Evolutionary conservation across 2,329 filamentous ascomycete species (phyloP), one percentile per base, ranked within the genome.

Genomic region (Fusarium lateritium): DNA sequence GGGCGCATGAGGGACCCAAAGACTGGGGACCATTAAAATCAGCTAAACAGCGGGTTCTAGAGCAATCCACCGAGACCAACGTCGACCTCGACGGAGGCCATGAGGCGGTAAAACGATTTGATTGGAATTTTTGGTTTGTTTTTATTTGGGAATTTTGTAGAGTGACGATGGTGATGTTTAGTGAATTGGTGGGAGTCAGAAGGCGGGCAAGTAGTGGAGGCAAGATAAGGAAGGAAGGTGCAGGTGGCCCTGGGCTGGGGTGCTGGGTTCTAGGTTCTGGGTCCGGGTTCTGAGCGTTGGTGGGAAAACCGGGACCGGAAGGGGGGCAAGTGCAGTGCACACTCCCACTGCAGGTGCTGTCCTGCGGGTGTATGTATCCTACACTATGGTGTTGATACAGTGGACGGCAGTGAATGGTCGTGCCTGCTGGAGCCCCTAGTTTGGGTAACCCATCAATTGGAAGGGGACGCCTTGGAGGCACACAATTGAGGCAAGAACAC

Each of bases 281-380:
- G 50, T 26, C 38, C 52, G 40, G 60, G 40, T 40, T 49, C 45
- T 42, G 22, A 43, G 34, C 15, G 44, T 46, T 67, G 62, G 69
- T 67, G 70, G 62, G 59, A 75, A 70, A 75, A 62, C 55, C 63
- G 65, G 71, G 71, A 69, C 73, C 67, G 72, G 67, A 67, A 67
- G 62, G 62, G 53, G 53, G 22, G 34, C 33, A 24, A 55, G 22
- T 19, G 17, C 50, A 31, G 54, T 31, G 36, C 19, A 47, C 53
- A 15, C 34, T 36, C 34, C 34, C 34, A 36, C 44, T 51, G 22
- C 44, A 47, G 21, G 9, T 47, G 19, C 13, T 36, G 26, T n/a
- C 19, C 42, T n/a, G 38, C 55, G 60, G 60, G 49, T 50, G 59
- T 64, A 50, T 49, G 17, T 22, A 34, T 57, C 17, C 50, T 63